Evolutionary conservation across 148 eudicot genomes (phyloP), one percentile per base, ranked within the genome.

Genomic region (Salicornia ramosissima): DNA sequence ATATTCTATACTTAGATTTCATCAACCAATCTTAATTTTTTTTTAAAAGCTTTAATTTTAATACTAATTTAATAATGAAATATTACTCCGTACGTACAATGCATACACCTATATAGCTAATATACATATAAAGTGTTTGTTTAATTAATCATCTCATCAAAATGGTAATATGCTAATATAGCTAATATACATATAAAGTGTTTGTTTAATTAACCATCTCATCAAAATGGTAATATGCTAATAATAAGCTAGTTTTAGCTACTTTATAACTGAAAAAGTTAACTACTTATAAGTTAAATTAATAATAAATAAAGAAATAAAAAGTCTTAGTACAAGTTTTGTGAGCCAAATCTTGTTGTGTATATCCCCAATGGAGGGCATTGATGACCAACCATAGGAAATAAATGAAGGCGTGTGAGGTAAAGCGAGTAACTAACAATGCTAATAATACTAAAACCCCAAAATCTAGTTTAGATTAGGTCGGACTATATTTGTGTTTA

Each of bases 361-460:
- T 15, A 8, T 49, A 65, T 57, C n/a, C 45, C 52, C 4, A 26
- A 33, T 50, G 36, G 36, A 51, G 70, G 57, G 64, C 76, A 72
- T 77, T 67, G 80, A 77, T 77, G 80, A 77, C 65, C 80, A 72
- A 77, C 80, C 80, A 77, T 15, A 54, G 49, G 68, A 77, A 77
- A 66, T 47, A 73, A 60, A 64, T 49, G 63, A 62, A 75, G 22
- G 66, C 58, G 59, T 36, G 65, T 39, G 51, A 6, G 33, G 56
- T 45, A 26, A 51, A 16, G 56, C 47, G 31, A 51, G 25, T 68
- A 49, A 71, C 36, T 69, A 69, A 18, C 52, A 6, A 26, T 1
- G 1, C 24, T 52, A 52, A 21, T 19, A 43, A 65, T 22, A 45
- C n/a, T 40, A 64, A 64, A 30, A 68, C 71, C 39, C 54, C 33